These are phyloP conservation scores for Thuja plicata DNA, from an alignment of 83 land plant genomes.

Conservation along the genomic window DNA sequence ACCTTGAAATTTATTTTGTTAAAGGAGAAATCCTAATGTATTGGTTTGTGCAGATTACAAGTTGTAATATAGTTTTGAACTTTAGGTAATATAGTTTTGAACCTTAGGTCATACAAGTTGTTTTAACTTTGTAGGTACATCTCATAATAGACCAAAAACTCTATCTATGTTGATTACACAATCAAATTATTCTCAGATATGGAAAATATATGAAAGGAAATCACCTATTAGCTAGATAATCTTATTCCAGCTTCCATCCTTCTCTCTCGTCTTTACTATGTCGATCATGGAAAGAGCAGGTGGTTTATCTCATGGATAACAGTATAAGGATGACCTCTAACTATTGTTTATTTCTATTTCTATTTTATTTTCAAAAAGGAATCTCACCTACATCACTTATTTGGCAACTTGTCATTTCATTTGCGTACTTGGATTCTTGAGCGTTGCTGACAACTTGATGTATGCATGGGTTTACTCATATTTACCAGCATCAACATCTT, in stretches of 20 bases:
- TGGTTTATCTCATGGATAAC: constrained; percentile 89
- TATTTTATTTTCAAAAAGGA: constrained; percentile 35
- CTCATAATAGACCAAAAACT: neutral
- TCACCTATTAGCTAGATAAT: constrained; percentile 41
- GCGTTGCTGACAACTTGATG: constrained; percentile 86
- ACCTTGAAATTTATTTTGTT: neutral
- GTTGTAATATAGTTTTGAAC: neutral
- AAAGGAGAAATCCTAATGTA: neutral
- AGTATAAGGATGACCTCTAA: constrained; percentile 85
- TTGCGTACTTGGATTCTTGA: constrained; percentile 64
- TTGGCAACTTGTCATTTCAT: constrained; percentile 45
- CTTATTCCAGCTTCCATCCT: constrained; percentile 74
- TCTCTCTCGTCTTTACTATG: constrained; percentile 72
- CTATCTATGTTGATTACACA: neutral
- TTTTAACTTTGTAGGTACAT: neutral
- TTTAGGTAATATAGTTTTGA: too few relatives aligned
- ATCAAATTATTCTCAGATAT: neutral
- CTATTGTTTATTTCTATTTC: constrained; percentile 45
- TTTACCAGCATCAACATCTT: constrained; percentile 78
- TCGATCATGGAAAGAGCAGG: constrained; percentile 64
- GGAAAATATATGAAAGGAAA: constrained; percentile 5
- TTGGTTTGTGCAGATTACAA: neutral
- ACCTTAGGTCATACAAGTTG: neutral
- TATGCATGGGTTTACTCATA: constrained; percentile 85
- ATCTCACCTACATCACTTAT: constrained; percentile 58